phyloP scores from a whole-genome alignment of 441 rosid genomes.

The Arabidopsis hybrid region DNA sequence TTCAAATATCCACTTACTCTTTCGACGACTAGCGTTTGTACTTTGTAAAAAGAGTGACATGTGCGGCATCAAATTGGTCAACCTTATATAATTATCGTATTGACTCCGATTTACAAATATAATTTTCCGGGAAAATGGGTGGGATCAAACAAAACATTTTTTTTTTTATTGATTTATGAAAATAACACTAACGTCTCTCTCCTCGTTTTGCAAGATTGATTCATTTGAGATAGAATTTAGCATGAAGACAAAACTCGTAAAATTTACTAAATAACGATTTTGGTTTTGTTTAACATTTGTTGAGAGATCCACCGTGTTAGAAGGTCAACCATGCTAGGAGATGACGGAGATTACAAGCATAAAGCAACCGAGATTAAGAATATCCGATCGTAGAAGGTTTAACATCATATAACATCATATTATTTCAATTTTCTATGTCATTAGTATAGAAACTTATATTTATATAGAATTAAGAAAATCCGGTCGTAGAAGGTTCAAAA shows the following conservation, averaged over 20 bases:
- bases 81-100: slow-evolving; percentile 41
- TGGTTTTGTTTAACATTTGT: slow-evolving; percentile 4
- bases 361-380: background rate
- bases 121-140: background rate
- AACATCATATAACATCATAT: no score
- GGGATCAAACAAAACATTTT: background rate
- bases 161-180: slow-evolving; percentile 4
- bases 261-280: slow-evolving; percentile 18
- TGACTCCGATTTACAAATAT: slow-evolving; percentile 20
- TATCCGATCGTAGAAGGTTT: background rate
- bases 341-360: background rate
- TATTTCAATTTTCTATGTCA: no score
- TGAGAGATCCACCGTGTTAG: background rate
- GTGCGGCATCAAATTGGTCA: slow-evolving; percentile 50
- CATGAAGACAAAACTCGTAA: slow-evolving; percentile 27
- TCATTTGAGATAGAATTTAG: slow-evolving; percentile 11
- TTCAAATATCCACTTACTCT: slow-evolving; percentile 54
- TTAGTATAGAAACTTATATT: no score
- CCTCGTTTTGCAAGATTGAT: slow-evolving; percentile 29
- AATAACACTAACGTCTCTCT: slow-evolving; percentile 34
- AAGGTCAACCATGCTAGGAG: slow-evolving; percentile 4
- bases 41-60: slow-evolving; percentile 41
- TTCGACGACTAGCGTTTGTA: slow-evolving; percentile 56
- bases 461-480: no score
- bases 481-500: no score